Base-by-base conservation (phyloP, 2,329 filamentous ascomycete species). In the Cladosporium cucumerinum region DNA sequence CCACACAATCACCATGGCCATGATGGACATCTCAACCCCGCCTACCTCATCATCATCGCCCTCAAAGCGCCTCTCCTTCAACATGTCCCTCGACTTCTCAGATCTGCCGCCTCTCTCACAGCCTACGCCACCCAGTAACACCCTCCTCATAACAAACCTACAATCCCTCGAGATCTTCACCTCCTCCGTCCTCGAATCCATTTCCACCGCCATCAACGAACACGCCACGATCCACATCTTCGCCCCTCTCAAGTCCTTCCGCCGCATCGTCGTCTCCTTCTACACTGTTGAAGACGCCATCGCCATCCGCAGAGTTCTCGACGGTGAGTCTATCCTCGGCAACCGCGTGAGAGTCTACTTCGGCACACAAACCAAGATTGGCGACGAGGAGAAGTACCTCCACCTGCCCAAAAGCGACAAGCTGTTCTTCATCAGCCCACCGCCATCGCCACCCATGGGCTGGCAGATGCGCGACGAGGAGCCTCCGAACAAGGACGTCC, bases 81-180 rank as follows among this genome's bases (percentile, higher is more conserved):
- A 69, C 71, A 85, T 92, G 65, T 88, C 87, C 25, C 84, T 95
- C 73, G 91, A 94, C 74, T 85, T 94, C 54, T 89, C 89, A 67
- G 85, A 83, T 73, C 80, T 94, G 49, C 90, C 91, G 58, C 85
- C 89, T 39, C 82, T 91, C 63, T 82, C 82, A 49, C 85, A 87
- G 74, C 90, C 91, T n/a, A 87, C 90, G 28, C 86, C 88, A 63
- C 89, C 90, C 6, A 90, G 89, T 70, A 95, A 95, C 81, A 95
- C 91, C 0, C 87, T 95, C 64, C 86, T 95, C 73, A 89, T 95
- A 75, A 95, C 91, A 72, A 92, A 92, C 80, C 86, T 95, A 66
- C 81, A 88, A 73, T 86, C 91, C 69, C 79, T 83, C 66, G 87
- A 89, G 72, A 87, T 92, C 80, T 95, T 94, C 83, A 82, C 86